Conservation (phyloP, 768 basidiomycete genomes). For the Naganishia vaughanmartiniae region DNA sequence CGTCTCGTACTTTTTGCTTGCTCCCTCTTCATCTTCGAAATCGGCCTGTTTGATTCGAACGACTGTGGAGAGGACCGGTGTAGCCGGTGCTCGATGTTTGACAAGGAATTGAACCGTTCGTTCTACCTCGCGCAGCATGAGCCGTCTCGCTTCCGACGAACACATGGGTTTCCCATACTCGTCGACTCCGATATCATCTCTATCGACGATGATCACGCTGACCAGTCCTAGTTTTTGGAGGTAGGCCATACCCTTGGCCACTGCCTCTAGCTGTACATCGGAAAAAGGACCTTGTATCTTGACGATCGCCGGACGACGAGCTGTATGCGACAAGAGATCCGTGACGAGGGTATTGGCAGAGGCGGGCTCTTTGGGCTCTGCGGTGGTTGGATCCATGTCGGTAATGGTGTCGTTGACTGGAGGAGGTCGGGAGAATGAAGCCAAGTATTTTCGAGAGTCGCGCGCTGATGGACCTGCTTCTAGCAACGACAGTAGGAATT, state of each 20-base stretch:
- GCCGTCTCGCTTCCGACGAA: constrained; percentile 32
- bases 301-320: constrained; percentile 84
- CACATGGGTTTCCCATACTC: constrained; percentile 20
- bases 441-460: constrained; percentile 85
- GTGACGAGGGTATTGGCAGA: constrained; percentile 56
- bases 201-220: constrained; percentile 90
- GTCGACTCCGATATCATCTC: constrained; percentile 62
- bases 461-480: constrained; percentile 86
- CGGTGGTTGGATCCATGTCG: constrained; percentile 39
- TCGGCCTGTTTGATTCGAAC: constrained; percentile 64
- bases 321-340: constrained; percentile 66
- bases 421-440: constrained; percentile 64
- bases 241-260: constrained; percentile 88
- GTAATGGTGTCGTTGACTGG: constrained; percentile 49
- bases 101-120: constrained; percentile 78
- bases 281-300: constrained; percentile 96
- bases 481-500: constrained; percentile 92
- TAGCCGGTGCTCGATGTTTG: constrained; percentile 76
- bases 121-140: constrained; percentile 70
- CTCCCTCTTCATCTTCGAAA: constrained; percentile 50
- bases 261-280: constrained; percentile 87
- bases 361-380: not conserved
- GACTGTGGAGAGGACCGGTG: constrained; percentile 82
- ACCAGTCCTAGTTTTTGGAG: constrained; percentile 93
- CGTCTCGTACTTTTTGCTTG: constrained; percentile 41